Percentiles rank a stretch among this genome's conserved stretches.
These are phyloP conservation scores for Trichothecium roseum DNA, from an alignment of 2,329 filamentous ascomycete genomes.

Conservation along the genomic window DNA sequence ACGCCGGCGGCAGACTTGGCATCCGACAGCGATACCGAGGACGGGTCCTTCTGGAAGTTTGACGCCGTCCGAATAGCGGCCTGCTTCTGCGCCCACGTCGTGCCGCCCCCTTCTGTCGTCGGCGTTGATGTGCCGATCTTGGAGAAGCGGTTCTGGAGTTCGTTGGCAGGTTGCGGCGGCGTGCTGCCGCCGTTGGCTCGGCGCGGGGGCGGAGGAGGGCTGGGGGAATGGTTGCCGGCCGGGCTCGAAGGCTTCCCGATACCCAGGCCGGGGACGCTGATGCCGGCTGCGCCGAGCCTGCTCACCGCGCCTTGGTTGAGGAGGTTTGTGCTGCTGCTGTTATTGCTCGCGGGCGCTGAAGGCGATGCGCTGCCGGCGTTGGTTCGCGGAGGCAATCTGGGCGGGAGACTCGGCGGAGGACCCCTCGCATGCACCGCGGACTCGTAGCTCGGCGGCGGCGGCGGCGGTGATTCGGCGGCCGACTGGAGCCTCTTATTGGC, in stretches of 20 bases:
- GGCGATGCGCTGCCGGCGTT: slow-evolving; percentile 18
- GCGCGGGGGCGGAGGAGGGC: slow-evolving; percentile 14
- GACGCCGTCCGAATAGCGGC: slow-evolving; percentile 51
- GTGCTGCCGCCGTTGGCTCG: slow-evolving; percentile 11
- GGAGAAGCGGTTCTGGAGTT: slow-evolving; percentile 57
- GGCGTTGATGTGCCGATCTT: slow-evolving; percentile 10
- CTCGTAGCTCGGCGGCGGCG: slow-evolving; percentile 16
- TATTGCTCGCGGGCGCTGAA: slow-evolving; percentile 23
- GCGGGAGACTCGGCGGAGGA: slow-evolving; percentile 53
- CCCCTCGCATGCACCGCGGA: slow-evolving; percentile 6
- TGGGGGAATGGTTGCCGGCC: slow-evolving; percentile 16
- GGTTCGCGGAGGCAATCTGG: slow-evolving; percentile 48
- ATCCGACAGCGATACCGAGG: slow-evolving; percentile 50
- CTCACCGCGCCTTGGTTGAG: slow-evolving; percentile 48
- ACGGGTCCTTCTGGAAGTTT: slow-evolving; percentile 48
- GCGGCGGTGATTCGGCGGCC: background rate
- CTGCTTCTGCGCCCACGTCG: slow-evolving; percentile 56
- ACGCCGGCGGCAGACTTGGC: slow-evolving; percentile 47
- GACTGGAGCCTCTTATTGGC: slow-evolving; percentile 18
- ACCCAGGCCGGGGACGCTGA: slow-evolving; percentile 68
- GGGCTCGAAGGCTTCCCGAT: slow-evolving; percentile 38
- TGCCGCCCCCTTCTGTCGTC: slow-evolving; percentile 30
- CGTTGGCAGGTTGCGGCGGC: slow-evolving; percentile 40
- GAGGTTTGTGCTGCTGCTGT: slow-evolving; percentile 14
- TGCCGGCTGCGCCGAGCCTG: slow-evolving; percentile 61